Evolutionary conservation across 768 basidiomycete species (phyloP).

Genomic region (Clavaria fumosa): DNA sequence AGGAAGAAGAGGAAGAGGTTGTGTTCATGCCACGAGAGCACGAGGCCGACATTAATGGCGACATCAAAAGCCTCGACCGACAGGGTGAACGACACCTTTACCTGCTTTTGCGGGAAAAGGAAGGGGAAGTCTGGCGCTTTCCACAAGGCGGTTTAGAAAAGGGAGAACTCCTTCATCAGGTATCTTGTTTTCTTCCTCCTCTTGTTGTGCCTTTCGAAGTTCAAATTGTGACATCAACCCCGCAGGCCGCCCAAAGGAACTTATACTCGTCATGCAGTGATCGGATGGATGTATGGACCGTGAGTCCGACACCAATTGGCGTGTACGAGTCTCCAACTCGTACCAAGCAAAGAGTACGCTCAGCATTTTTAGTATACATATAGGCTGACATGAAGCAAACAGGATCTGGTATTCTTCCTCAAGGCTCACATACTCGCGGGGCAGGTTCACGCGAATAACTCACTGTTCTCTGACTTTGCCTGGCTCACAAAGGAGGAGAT

Average conservation of each 20-base stretch:
- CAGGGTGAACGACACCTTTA: constrained; percentile 78
- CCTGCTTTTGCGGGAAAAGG: constrained; percentile 49
- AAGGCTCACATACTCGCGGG: constrained; percentile 90
- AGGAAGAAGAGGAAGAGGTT: constrained; percentile 41
- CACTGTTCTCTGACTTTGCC: constrained; percentile 57
- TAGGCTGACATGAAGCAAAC: constrained; percentile 2
- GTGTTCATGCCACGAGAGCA: constrained; percentile 45
- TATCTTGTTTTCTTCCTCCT: constrained; percentile 21
- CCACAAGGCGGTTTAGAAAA: constrained; percentile 50
- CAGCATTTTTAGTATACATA: neutral
- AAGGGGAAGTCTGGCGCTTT: constrained; percentile 60
- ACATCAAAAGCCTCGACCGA: constrained; percentile 67
- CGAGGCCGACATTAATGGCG: constrained; percentile 40
- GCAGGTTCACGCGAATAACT: constrained; percentile 47
- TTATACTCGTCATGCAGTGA: constrained; percentile 59
- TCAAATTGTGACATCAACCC: constrained; percentile 4
- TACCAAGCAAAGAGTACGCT: constrained; percentile 24
- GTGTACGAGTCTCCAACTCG: constrained; percentile 33
- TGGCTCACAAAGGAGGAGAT: constrained; percentile 95
- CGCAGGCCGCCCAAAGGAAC: constrained; percentile 59
- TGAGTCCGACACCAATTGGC: constrained; percentile 80
- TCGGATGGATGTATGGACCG: constrained; percentile 87
- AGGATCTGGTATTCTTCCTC: constrained; percentile 80
- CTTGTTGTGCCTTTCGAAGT: neutral
- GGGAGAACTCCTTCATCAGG: constrained; percentile 68